Percentiles rank a stretch among this genome's conserved stretches.
phyloP scores from a whole-genome alignment of 108 stramenopile genomes.

The Pseudonitzschia pungens region DNA sequence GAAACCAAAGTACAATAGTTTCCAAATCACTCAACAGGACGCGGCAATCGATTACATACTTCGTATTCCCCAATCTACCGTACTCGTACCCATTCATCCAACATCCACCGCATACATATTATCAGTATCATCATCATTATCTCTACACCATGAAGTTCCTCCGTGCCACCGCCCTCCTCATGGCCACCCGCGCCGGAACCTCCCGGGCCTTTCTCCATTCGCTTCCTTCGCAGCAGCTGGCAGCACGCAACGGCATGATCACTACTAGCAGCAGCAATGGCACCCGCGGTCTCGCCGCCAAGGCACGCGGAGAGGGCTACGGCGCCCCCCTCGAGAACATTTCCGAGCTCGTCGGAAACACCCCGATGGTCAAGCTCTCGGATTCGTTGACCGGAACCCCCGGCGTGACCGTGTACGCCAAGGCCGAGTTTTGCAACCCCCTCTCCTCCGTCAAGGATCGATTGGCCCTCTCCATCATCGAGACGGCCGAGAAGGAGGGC shows the following conservation, averaged over 20 bases:
- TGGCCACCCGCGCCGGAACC: neutral
- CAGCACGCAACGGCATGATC: no score
- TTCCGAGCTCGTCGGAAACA: slow-evolving; percentile 64
- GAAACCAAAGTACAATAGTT: no score
- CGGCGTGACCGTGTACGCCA: slow-evolving; percentile 56
- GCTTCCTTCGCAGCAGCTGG: neutral
- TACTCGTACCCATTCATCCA: no score
- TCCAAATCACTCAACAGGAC: no score
- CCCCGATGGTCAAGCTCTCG: slow-evolving; percentile 56
- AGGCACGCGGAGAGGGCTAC: slow-evolving; percentile 24
- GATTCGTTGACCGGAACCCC: slow-evolving; percentile 25
- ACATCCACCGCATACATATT: neutral
- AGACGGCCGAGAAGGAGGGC: slow-evolving; percentile 80
- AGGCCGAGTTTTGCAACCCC: slow-evolving; percentile 67
- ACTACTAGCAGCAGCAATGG: no score
- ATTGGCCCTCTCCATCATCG: slow-evolving; percentile 77
- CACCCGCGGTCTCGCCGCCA: slow-evolving; percentile 3
- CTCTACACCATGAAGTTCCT: neutral
- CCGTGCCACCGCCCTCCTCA: neutral
- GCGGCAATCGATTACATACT: no score
- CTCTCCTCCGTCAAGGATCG: slow-evolving; percentile 92
- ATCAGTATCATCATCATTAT: neutral
- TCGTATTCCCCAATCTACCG: no score
- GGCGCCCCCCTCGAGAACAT: slow-evolving; percentile 29
- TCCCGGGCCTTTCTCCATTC: neutral